Percentiles rank a stretch among this genome's conserved stretches.
Conservation (phyloP, 129 eudicot genomes). For the Tanacetum coccineum region DNA sequence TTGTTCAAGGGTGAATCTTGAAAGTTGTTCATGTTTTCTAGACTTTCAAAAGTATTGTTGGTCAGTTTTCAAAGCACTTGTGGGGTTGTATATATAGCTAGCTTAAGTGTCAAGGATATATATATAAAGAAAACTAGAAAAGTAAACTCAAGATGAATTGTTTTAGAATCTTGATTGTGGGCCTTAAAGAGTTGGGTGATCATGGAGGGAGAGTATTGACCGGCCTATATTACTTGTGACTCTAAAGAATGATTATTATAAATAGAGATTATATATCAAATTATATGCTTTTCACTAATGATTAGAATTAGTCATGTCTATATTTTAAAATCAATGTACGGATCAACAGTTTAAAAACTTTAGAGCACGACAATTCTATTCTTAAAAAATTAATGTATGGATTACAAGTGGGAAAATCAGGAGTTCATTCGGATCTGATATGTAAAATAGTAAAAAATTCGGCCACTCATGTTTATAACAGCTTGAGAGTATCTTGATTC, state of each 20-base stretch:
- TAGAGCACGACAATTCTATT: too few relatives aligned
- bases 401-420: too few relatives aligned
- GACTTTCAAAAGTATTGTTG: constrained; percentile 15
- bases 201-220: constrained; percentile 37
- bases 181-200: constrained; percentile 32
- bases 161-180: constrained; percentile 43
- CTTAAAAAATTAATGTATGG: too few relatives aligned
- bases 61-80: constrained; percentile 21
- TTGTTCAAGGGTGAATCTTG: constrained; percentile 28
- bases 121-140: too few relatives aligned
- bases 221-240: constrained; percentile 38
- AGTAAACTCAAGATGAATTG: constrained; percentile 28
- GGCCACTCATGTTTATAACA: too few relatives aligned
- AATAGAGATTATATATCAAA: constrained; percentile 33
- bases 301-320: constrained; percentile 17
- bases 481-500: too few relatives aligned
- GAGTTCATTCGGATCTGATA: too few relatives aligned
- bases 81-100: constrained; percentile 19
- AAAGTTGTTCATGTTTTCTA: constrained; percentile 40
- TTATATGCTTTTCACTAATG: constrained; percentile 32
- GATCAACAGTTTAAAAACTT: not conserved
- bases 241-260: constrained; percentile 35
- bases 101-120: constrained; percentile 5
- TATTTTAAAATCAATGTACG: constrained; percentile 1
- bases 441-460: too few relatives aligned